Evolutionary conservation across 352 stramenopile species (phyloP), one percentile per base, ranked within the genome.

Genomic region (Hyaloperonospora arabidopsidis): DNA sequence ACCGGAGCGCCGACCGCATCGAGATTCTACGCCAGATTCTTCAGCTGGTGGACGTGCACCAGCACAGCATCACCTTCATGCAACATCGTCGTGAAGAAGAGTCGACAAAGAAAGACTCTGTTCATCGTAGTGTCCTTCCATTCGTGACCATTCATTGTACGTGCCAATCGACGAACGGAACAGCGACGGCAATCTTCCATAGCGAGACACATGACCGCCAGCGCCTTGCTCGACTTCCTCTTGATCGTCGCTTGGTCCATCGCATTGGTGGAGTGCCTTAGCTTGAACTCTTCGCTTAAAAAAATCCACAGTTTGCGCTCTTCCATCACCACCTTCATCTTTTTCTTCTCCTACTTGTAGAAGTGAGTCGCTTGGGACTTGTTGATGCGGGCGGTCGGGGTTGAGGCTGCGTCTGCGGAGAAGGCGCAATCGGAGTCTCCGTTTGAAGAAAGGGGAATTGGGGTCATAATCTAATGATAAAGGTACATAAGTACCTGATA

Each of bases 221-320:
- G 8, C 36, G 36, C 36, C 40, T 50, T 57, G 38, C 57, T 52
- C 39, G 21, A 44, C 32, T 57, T 60, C 21, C 39, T 56, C 36
- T 43, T 43, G 11, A 18, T 18, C 36, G 36, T 17, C 14, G 36
- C 6, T 43, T n/a, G 36, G 17, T 43, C 36, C 36, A 43, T 18
- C n/a, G 13, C 25, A 21, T 11, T 21, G 7, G 7, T 7, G 32
- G 13, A 38, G 13, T 38, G 7, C 32, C 32, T 13, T 13, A 38
- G 32, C 32, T 38, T 38, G 32, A 38, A 13, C 13, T 38, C 32
- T 13, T 13, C 32, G 32, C 32, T n/a, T n/a, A n/a, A n/a, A n/a
- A n/a, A n/a, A n/a, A n/a, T n/a, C n/a, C n/a, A n/a, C n/a, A n/a
- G n/a, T n/a, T n/a, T n/a, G n/a, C n/a, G n/a, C n/a, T n/a, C n/a